Evolutionary conservation across 1,284 basidiomycete species (phyloP).

Genomic region (Leucoagaricus sp.): DNA sequence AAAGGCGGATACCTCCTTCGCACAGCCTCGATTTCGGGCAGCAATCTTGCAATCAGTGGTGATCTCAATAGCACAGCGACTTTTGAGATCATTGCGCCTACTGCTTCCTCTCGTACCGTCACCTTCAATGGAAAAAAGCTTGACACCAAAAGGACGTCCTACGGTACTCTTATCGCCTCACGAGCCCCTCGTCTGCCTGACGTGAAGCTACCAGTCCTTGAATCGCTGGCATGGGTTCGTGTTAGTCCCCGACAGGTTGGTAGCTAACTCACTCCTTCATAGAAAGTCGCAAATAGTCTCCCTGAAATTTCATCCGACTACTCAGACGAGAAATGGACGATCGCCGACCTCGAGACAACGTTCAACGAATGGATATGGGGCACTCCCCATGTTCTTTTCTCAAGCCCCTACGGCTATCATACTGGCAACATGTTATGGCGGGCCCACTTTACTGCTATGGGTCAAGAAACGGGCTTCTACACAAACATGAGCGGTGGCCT

Average conservation of each 20-base stretch:
- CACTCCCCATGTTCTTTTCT: conserved; percentile 46
- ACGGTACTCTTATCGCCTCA: conserved; percentile 37
- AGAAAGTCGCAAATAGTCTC: conserved; percentile 41
- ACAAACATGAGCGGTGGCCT: conserved; percentile 45
- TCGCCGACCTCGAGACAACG: conserved; percentile 37
- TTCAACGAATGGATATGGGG: conserved; percentile 37
- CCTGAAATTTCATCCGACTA: conserved; percentile 37
- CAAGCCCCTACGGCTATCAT: conserved; percentile 56
- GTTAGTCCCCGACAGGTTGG: background rate
- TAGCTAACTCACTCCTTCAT: background rate
- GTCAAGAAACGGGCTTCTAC: conserved; percentile 41
- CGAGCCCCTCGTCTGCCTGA: conserved; percentile 30
- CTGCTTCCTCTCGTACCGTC: conserved; percentile 33
- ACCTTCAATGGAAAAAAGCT: conserved; percentile 42
- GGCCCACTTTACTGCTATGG: conserved; percentile 46
- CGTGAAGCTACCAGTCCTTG: conserved; percentile 34
- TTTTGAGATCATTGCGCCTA: conserved; percentile 47
- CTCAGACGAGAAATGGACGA: conserved; percentile 39
- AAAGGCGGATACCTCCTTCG: conserved; percentile 52
- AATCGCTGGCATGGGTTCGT: conserved; percentile 37
- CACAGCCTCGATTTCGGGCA: conserved; percentile 33
- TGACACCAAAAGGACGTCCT: conserved; percentile 32
- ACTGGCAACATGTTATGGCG: conserved; percentile 58
- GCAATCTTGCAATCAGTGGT: conserved; percentile 40
- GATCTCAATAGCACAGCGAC: conserved; percentile 43